Evolutionary conservation across 768 basidiomycete species (phyloP), one percentile per base, ranked within the genome.

Genomic region (Cubamyces lactineus): DNA sequence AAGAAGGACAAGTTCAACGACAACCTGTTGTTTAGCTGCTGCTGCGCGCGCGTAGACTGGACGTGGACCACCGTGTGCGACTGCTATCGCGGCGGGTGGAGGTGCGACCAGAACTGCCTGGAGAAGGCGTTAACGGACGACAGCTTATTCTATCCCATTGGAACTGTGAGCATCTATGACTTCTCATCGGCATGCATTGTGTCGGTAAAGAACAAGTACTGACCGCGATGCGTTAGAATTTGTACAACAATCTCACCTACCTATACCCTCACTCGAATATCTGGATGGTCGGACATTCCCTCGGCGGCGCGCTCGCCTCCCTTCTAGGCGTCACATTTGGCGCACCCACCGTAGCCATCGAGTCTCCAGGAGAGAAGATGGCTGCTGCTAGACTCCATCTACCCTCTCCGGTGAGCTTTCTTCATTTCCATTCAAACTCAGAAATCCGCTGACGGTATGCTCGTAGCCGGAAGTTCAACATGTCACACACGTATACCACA

Each of bases 1-100:
- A 87, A 86, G 78, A 96, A 94, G 70, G 96, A 98, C 79, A 96
- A 91, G 75, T 72, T 91, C 56, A 98, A 98, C 77, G 95, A 98
- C 72, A 98, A 96, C 67, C 73, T 97, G 6, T 75, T 98, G 60
- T 96, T 96, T 74, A 90, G 88, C 64, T 98, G 96, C 71, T 98
- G 96, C 75, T 98, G 96, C 73, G 96, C 96, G 0, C 78, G 86
- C 17, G 83, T 97, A 28, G 93, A 92, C 70, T 96, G 92, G 87
- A 86, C 91, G 17, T 98, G 96, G 96, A 86, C 89, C 48, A 85
- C 92, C 0, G 96, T 98, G 19, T 98, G 96, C 74, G 91, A 86
- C 59, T 98, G 96, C 73, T 89, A 90, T 74, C 79, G 83, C 54
- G 83, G 87, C 9, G 87, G 88, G 5, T 89, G 86, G 83, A 88